phyloP scores from a whole-genome alignment of 2,329 filamentous ascomycete genomes.

The Cladosporium velox region DNA sequence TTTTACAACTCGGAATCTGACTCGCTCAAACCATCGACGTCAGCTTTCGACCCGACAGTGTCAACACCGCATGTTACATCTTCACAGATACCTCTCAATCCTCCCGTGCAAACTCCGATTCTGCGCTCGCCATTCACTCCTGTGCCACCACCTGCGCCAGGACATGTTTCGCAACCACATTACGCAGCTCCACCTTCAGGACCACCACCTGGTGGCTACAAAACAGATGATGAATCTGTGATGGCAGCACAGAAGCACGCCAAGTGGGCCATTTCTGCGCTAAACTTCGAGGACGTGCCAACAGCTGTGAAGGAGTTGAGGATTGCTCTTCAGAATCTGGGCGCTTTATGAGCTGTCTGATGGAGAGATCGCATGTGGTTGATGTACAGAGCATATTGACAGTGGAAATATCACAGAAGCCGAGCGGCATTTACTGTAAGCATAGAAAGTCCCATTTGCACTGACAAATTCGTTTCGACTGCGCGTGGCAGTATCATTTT shows the following conservation, averaged over 20 bases:
- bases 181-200: background rate
- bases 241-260: constrained; percentile 89
- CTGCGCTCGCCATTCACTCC: constrained; percentile 27
- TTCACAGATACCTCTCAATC: constrained; percentile 23
- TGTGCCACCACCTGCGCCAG: constrained; percentile 20
- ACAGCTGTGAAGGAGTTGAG: constrained; percentile 86
- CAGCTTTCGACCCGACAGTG: background rate
- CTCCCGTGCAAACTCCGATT: constrained; percentile 17
- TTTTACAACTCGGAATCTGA: constrained; percentile 27
- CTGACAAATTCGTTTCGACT: background rate
- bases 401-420: background rate
- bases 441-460: background rate
- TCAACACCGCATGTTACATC: constrained; percentile 15
- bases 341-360: constrained; percentile 54
- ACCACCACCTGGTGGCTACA: constrained; percentile 11
- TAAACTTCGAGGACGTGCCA: constrained; percentile 93
- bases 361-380: background rate
- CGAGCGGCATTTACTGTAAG: background rate
- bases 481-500: background rate
- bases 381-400: constrained; percentile 1
- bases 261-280: constrained; percentile 91
- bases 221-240: constrained; percentile 68
- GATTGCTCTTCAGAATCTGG: constrained; percentile 70
- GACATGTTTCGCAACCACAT: constrained; percentile 7
- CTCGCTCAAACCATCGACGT: background rate